Base-by-base conservation (phyloP, 2,329 filamentous ascomycete species). In the Aspergillus latus region DNA sequence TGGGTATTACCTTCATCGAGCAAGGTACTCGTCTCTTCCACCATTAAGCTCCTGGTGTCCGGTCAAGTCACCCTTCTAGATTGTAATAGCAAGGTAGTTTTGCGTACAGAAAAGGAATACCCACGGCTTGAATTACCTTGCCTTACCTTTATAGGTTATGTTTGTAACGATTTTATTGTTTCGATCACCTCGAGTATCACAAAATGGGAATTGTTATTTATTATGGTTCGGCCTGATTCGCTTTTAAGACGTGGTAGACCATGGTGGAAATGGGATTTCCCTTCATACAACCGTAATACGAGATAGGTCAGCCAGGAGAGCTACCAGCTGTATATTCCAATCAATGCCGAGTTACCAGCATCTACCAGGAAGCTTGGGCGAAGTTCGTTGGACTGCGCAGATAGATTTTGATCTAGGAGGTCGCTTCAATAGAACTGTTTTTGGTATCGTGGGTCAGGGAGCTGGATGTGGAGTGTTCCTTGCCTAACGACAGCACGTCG, bases 1-100 rank as follows among this genome's bases (percentile, higher is more conserved):
- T 96, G 62, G 89, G 88, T 54, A 96, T 97, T 68, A 92, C 88
- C 44, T 97, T 97, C 76, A 89, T 97, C 37, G 92, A 99, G 82
- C 94, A 99, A 82, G 91, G 88, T 73, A 88, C 89, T 58, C 86
- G 94, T 66, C 82, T 97, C 63, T 97, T 97, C 87, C 93, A 97
- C 77, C 93, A 97, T 78, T 97, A 88, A 52, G 29, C 43, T 48
- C 28, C 43, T 29, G 13, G 10, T 21, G 10, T 7, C 21, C 7
- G 13, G 29, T 16, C 2, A 10, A 47, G 29, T 9, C 15, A 16
- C 44, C 4, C 34, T 37, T 37, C 8, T 47, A 47, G 8, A 32
- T 32, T 34, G 44, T 30, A 47, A 15, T 36, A 47, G n/a, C 29
- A 29, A 45, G 16, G 43, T 45, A 47, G 36, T 21, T 21, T 28